Evolutionary conservation across 2,329 filamentous ascomycete species (phyloP), one percentile per base, ranked within the genome.

Genomic region (Aspergillus ochraceus): DNA sequence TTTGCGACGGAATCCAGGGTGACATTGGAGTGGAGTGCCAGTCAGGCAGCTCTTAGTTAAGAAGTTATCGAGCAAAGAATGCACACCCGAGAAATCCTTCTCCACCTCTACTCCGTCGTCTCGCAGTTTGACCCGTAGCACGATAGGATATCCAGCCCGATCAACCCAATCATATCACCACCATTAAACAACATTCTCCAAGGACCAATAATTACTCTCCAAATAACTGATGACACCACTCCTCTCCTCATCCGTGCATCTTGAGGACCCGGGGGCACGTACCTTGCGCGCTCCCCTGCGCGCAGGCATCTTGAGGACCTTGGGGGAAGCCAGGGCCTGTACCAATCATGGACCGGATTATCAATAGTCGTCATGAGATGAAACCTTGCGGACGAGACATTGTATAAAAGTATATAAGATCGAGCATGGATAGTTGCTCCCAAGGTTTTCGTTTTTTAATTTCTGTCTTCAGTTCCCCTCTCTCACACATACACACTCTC

Each of bases 1-100:
- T 84, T 51, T 86, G 84, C 63, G 81, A 85, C 65, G 81, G 76
- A 2, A 76, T 79, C 46, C 53, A 74, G 49, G 77, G 77, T 11
- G 74, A 71, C 56, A 71, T 79, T 64, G 78, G 77, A 0, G 72
- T 79, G 42, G 69, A 71, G 1, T 79, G 77, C 63, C 56, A 58
- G 29, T 42, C 51, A 6, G 19, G 36, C 36, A 42, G 36, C 36
- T 42, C 36, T 42, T 42, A 42, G 36, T 8, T 42, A 8, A 42
- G 17, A 19, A 3, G 1, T 42, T 17, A 17, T 42, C 36, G 17
- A 42, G 14, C 6, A 14, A n/a, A 14, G 26, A 22, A 24, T 51
- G 24, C 6, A 42, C 36, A 36, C 2, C 32, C 14, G 11, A 14
- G 32, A 3, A 42, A 14, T n/a, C 3, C 10, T 36, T 36, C 32